These are phyloP conservation scores for Entophlyctis luteolus DNA, from an alignment of 192 early-diverging fungal species.

Conservation along the genomic window DNA sequence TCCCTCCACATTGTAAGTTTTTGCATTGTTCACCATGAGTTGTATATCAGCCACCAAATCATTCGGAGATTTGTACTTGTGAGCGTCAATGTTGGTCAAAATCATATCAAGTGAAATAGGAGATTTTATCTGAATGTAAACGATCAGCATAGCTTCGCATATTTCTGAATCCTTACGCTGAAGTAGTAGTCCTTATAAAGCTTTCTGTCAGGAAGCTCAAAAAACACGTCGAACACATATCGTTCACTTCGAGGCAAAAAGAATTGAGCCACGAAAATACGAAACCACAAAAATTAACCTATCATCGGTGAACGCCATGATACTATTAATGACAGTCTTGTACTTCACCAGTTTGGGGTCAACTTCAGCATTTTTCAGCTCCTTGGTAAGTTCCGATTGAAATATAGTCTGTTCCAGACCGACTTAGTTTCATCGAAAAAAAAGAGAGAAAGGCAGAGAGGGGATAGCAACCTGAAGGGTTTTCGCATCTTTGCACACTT, in stretches of 20 bases:
- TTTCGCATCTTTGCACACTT: constrained; percentile 85
- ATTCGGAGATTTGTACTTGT: constrained; percentile 52
- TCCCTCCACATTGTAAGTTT: constrained; percentile 79
- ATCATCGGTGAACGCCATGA: not conserved
- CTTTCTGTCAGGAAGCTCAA: constrained; percentile 33
- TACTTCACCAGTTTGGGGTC: constrained; percentile 12
- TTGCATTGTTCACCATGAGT: constrained; percentile 85
- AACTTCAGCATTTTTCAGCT: not conserved
- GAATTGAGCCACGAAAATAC: not conserved
- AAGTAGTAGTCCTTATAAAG: constrained; percentile 42
- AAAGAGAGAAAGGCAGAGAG: not conserved
- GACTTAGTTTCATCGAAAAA: too few relatives aligned
- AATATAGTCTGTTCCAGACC: constrained; percentile 28
- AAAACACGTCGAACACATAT: constrained; percentile 33
- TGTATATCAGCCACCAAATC: constrained; percentile 75
- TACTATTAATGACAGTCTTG: constrained; percentile 14
- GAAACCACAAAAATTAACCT: not conserved
- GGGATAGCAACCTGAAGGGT: constrained; percentile 35
- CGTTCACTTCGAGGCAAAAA: constrained; percentile 2
- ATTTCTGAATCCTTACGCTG: constrained; percentile 19
- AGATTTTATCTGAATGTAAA: constrained; percentile 70
- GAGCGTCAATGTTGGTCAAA: constrained; percentile 53
- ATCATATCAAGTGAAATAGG: constrained; percentile 82
- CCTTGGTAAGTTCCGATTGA: constrained; percentile 13
- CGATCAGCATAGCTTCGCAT: constrained; percentile 25